Conservation (phyloP, 805 yeast species). For the Candida stauntonica region DNA sequence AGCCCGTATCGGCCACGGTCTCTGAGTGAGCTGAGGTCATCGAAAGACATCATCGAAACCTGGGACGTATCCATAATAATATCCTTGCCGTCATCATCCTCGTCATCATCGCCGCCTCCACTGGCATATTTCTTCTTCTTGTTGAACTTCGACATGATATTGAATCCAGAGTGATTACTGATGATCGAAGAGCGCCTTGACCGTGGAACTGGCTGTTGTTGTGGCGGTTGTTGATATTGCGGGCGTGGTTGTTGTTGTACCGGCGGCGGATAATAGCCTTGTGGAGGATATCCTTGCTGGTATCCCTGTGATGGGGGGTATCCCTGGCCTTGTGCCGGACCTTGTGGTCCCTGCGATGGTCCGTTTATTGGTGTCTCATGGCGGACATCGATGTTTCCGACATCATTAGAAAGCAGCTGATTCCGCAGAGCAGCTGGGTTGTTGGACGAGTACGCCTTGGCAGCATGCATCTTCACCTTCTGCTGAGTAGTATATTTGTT, state of each 20-base stretch:
- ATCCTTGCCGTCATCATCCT: slow-evolving; percentile 37
- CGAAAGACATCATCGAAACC: slow-evolving; percentile 47
- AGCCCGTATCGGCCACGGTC: slow-evolving; percentile 66
- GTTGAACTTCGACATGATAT: slow-evolving; percentile 11
- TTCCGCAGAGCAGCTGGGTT: slow-evolving; percentile 25
- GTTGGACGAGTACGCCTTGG: slow-evolving; percentile 7
- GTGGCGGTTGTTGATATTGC: slow-evolving; percentile 15
- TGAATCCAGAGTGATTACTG: slow-evolving; percentile 13
- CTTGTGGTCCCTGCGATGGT: background rate
- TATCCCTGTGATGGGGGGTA: slow-evolving; percentile 16
- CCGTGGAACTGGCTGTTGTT: slow-evolving; percentile 16
- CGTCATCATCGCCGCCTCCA: slow-evolving; percentile 29
- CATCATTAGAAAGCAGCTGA: slow-evolving; percentile 34
- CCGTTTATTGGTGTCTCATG: slow-evolving; percentile 35
- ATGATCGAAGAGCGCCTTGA: slow-evolving; percentile 20
- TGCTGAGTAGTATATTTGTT: background rate
- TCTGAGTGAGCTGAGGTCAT: slow-evolving; percentile 58
- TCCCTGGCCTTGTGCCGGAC: slow-evolving; percentile 3
- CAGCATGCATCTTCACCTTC: slow-evolving; percentile 11
- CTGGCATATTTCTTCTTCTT: slow-evolving; percentile 10
- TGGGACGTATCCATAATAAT: slow-evolving; percentile 29
- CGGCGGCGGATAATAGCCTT: slow-evolving; percentile 5
- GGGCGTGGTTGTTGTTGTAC: slow-evolving; percentile 8
- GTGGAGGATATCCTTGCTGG: slow-evolving; percentile 10
- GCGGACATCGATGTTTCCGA: slow-evolving; percentile 42